Base-by-base conservation (phyloP, 116 monocot species). In the Phalaenopsis hybrid region DNA sequence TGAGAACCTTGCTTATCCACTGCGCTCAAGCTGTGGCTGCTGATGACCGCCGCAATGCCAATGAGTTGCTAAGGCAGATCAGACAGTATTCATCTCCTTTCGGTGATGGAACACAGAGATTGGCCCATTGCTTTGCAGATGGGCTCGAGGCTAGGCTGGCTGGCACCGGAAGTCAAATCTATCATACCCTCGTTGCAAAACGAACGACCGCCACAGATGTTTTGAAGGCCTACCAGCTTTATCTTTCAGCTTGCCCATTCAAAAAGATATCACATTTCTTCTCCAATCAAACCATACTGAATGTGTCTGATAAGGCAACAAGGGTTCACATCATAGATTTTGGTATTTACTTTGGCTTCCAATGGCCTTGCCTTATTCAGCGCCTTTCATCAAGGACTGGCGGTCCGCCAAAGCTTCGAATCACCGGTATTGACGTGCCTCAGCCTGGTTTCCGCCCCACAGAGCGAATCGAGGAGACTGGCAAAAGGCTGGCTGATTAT, bases 291-390 rank as follows among this genome's bases (percentile, higher is more conserved):
- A 94, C 92, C 6, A 96, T 96, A 41, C 41, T 89, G 57, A 76
- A 92, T 79, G 80, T 73, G 4, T 81, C 89, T 41, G 82, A 89
- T 78, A 88, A 88, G 75, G 83, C 88, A n/a, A 80, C 79, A 0
- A 89, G 75, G 58, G 70, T 96, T 6, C 96, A 96, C 81, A 92
- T 96, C n/a, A 79, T 96, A 74, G 94, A 96, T 78, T 96, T 91
- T 48, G 94, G 96, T 8, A 94, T 94, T 57, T 81, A 88, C 48
- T 94, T 87, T 79, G 96, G 96, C 6, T 96, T 96, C 84, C 96
- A 96, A 68, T 96, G 96, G 96, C 96, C 96, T 33, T 94, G 91
- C 80, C 84, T 96, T 74, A 80, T 96, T 70, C 87, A 91, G 49
- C 79, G 86, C 2, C 84, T 96, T 0, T 57, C 92, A 20, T 43